Evolutionary conservation across 805 yeast species (phyloP), one percentile per base, ranked within the genome.

Genomic region (Spathaspora sp.): DNA sequence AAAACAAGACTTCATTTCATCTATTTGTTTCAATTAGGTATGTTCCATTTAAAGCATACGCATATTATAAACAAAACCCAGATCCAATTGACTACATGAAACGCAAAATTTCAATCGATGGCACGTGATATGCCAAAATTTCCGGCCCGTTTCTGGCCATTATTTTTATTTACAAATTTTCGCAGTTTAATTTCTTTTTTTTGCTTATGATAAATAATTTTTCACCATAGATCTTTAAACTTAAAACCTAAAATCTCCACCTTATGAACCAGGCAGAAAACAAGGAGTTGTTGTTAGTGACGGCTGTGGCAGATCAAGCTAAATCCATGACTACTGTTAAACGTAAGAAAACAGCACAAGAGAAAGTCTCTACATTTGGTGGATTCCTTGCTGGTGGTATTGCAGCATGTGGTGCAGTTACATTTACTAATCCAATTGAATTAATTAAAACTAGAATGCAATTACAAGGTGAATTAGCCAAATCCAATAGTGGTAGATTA

Each of bases 361-460:
- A 81, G 57, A 73, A 79, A 57, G 78, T 86, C 18, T 77, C 85
- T 40, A 82, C 89, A 2, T 57, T 76, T 11, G 96, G 96, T 18
- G 96, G 97, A 1, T 90, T 92, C 60, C 61, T 85, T 5, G 97
- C 97, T 3, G 97, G 97, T 51, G 96, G 94, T 8, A 52, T 87
- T 14, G 99, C 99, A 2, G 97, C 98, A 2, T 92, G 98, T 74
- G 94, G 96, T 50, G 98, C 99, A 0, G 99, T 94, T 44, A 93
- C 97, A 0, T 85, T 93, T 65, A 92, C 98, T 3, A 94, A 94
- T 66, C 99, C 99, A 5, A 86, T 94, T 56, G 99, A 94, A 69
- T 76, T 94, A 55, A 90, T 93, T 59, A 94, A 94, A 72, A 94
- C 96, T 8, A 77, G 98, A 72, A 88, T 93, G 96, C 99, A 94